Evolutionary conservation across 306 rosid genomes (phyloP).

Genomic region (Sophora flavescens): DNA sequence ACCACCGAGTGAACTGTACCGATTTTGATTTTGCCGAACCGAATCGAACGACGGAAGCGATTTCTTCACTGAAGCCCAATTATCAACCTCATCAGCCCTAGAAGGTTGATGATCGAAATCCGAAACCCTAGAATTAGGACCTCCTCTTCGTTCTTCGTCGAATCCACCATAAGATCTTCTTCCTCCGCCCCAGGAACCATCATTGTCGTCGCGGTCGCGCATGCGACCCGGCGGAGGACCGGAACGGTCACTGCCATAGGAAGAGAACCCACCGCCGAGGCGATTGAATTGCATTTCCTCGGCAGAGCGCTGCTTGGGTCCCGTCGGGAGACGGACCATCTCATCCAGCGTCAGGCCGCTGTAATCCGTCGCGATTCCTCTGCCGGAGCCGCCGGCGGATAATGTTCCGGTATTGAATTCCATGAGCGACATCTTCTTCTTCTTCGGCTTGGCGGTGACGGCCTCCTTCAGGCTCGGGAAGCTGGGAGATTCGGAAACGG

Average conservation of each 20-base stretch:
- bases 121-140: constrained; percentile 75
- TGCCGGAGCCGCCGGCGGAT: constrained; percentile 36
- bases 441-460: constrained; percentile 72
- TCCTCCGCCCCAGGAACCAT: constrained; percentile 84
- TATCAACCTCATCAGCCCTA: constrained; percentile 95
- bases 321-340: constrained; percentile 87
- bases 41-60: constrained; percentile 70
- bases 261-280: constrained; percentile 78
- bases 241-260: constrained; percentile 54
- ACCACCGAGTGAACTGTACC: constrained; percentile 56
- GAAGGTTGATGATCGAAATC: constrained; percentile 78
- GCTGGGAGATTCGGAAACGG: constrained; percentile 58
- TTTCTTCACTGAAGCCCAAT: constrained; percentile 79
- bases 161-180: constrained; percentile 89
- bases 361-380: background rate
- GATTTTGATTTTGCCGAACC: constrained; percentile 59
- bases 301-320: constrained; percentile 76
- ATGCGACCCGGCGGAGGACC: constrained; percentile 51
- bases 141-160: constrained; percentile 70
- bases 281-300: constrained; percentile 82
- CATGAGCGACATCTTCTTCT: constrained; percentile 67
- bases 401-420: constrained; percentile 42
- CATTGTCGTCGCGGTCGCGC: constrained; percentile 70
- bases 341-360: constrained; percentile 74
- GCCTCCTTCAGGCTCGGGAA: constrained; percentile 90